A percentile compares a stretch with the other conserved stretches of the same genome.
phyloP scores from a whole-genome alignment of 345 rosid genomes.

The Carallia brachiata region DNA sequence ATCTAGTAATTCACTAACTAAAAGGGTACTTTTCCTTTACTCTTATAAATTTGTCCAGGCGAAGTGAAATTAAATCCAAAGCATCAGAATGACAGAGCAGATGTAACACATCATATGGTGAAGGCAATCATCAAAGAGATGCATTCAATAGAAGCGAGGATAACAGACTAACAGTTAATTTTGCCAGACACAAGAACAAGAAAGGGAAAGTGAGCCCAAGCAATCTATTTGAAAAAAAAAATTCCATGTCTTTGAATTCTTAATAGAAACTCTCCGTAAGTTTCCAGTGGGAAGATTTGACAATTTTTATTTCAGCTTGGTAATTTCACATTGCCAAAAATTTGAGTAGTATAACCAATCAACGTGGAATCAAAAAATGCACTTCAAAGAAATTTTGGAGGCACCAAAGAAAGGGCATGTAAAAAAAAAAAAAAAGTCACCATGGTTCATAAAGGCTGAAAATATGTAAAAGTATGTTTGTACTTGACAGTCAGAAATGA shows the following conservation, averaged over 20 bases:
- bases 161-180: neutral
- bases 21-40: no score
- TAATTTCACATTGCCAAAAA: neutral
- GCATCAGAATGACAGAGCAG: no score
- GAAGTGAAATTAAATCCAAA: no score
- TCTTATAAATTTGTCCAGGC: no score
- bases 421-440: neutral
- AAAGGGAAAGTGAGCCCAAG: neutral
- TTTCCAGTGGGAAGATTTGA: no score
- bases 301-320: no score
- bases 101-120: no score
- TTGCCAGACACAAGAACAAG: neutral
- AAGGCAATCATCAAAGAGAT: neutral
- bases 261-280: no score
- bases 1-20: neutral
- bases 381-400: neutral
- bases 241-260: no score
- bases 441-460: neutral
- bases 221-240: neutral
- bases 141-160: neutral
- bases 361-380: neutral
- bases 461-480: neutral
- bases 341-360: neutral
- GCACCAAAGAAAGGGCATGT: neutral
- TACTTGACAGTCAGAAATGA: neutral